A percentile compares a stretch with the other conserved stretches of the same genome.
These are phyloP conservation scores for Sambucus nigra DNA, from an alignment of 129 eudicot species.

Conservation along the genomic window DNA sequence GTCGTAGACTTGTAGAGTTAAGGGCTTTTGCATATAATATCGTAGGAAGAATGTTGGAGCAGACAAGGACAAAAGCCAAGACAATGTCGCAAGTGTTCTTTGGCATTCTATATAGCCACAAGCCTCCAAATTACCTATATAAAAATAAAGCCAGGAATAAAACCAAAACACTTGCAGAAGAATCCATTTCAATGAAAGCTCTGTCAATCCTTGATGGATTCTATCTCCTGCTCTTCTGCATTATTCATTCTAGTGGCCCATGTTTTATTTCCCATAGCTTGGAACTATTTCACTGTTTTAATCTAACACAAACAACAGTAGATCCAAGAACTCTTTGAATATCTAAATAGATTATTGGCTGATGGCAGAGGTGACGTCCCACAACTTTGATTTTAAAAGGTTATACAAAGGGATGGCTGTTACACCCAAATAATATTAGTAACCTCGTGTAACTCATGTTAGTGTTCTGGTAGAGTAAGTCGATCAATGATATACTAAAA, in stretches of 20 bases:
- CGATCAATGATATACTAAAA: too few relatives aligned
- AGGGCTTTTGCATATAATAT: not conserved
- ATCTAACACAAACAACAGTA: constrained; percentile 13
- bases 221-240: constrained; percentile 28
- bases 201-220: constrained; percentile 42
- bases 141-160: constrained; percentile 15
- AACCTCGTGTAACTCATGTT: too few relatives aligned
- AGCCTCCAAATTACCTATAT: constrained; percentile 5
- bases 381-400: too few relatives aligned
- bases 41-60: constrained; percentile 11
- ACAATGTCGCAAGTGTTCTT: constrained; percentile 3
- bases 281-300: constrained; percentile 13
- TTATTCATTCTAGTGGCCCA: constrained; percentile 42
- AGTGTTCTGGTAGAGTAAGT: too few relatives aligned
- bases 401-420: too few relatives aligned
- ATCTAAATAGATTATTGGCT: not conserved
- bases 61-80: constrained; percentile 8
- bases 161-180: constrained; percentile 29
- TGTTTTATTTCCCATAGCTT: constrained; percentile 3
- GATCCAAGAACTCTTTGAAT: constrained; percentile 18
- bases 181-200: constrained; percentile 45
- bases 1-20: not conserved
- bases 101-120: not conserved
- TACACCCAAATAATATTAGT: too few relatives aligned
- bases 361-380: too few relatives aligned